Evolutionary conservation across 2,329 filamentous ascomycete species (phyloP).

Genomic region (Beauveria sp.): DNA sequence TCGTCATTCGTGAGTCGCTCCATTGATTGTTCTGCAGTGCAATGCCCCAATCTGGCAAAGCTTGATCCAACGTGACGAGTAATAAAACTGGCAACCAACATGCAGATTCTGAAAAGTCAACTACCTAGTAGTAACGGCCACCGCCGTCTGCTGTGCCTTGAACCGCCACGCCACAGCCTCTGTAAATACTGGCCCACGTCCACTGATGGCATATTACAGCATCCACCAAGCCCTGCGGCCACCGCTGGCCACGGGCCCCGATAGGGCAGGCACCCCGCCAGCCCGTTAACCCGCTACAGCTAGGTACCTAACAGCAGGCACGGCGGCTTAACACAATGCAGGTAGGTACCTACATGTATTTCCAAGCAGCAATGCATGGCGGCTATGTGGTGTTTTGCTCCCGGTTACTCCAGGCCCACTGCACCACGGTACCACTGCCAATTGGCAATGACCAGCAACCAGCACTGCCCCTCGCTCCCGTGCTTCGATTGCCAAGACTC

Average conservation of each 20-base stretch:
- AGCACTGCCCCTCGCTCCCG: background rate
- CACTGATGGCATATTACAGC: background rate
- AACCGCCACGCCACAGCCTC: slow-evolving; percentile 1
- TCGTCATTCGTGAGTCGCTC: background rate
- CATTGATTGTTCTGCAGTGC: background rate
- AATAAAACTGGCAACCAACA: background rate
- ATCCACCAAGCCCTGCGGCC: background rate
- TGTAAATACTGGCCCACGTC: background rate
- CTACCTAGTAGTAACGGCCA: background rate
- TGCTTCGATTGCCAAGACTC: background rate
- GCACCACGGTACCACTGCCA: background rate
- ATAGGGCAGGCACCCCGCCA: background rate
- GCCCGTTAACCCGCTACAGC: too few relatives aligned
- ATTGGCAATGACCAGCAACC: too few relatives aligned
- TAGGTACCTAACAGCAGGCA: too few relatives aligned
- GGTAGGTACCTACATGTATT: background rate
- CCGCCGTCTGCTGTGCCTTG: background rate
- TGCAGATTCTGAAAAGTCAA: background rate
- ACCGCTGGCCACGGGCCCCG: background rate
- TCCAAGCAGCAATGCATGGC: too few relatives aligned
- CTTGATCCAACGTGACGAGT: background rate
- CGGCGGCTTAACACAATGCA: too few relatives aligned
- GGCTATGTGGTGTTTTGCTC: too few relatives aligned
- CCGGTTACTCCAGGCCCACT: too few relatives aligned
- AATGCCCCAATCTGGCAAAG: slow-evolving; percentile 7